Conservation (phyloP, 2,329 filamentous ascomycete genomes). For the Fusarium foetens region DNA sequence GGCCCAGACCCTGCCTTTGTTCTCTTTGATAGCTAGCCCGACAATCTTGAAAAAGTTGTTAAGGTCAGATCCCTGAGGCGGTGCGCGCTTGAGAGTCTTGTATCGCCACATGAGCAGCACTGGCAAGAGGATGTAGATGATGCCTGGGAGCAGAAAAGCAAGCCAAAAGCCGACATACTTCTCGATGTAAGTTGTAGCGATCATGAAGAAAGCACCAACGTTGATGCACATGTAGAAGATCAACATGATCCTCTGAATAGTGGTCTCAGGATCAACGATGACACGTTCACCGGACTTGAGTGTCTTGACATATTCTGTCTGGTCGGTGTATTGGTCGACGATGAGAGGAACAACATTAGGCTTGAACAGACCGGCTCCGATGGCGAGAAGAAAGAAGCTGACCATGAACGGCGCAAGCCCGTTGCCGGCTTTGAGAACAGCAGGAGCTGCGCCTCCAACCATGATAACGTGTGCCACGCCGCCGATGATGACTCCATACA, state of each 20-base stretch:
- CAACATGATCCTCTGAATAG: conserved; percentile 72
- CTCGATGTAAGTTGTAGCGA: conserved; percentile 63
- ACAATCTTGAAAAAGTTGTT: not conserved
- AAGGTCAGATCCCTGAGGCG: not conserved
- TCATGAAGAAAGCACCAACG: conserved; percentile 62
- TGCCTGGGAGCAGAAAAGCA: conserved; percentile 53
- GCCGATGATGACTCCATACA: conserved; percentile 73
- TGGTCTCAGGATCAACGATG: conserved; percentile 74
- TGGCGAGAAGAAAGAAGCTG: conserved; percentile 57
- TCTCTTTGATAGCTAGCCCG: not conserved
- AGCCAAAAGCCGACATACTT: conserved; percentile 62
- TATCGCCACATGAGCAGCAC: conserved; percentile 32
- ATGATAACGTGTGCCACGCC: conserved; percentile 76
- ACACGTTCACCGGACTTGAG: conserved; percentile 69
- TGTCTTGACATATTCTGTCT: conserved; percentile 50
- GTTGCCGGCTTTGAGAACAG: conserved; percentile 56
- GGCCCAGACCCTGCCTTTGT: not conserved
- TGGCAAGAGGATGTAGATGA: conserved; percentile 65
- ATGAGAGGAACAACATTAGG: conserved; percentile 73
- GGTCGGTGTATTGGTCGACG: conserved; percentile 71
- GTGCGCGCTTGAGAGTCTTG: not conserved
- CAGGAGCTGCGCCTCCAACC: conserved; percentile 65
- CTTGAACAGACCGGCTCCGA: not conserved
- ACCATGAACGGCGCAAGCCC: conserved; percentile 69
- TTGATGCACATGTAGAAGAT: conserved; percentile 70